Percentiles rank a stretch among this genome's conserved stretches.
Evolutionary conservation across 805 yeast species (phyloP).

Genomic region (Candida railenensis): DNA sequence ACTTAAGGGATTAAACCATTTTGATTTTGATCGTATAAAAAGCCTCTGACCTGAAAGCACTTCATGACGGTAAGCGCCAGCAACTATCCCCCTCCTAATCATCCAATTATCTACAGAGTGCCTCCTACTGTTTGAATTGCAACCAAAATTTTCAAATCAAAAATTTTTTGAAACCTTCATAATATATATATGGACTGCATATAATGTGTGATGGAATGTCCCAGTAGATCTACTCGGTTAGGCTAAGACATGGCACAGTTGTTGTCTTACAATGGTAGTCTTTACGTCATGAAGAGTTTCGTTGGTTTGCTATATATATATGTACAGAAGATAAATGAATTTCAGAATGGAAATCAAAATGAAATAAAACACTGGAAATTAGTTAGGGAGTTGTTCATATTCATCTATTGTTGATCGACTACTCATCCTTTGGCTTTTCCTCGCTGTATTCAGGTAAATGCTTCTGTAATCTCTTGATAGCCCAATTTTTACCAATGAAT

Average conservation of each 20-base stretch:
- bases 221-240: too few relatives aligned
- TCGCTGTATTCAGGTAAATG: conserved; percentile 34
- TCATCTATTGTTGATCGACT: not conserved
- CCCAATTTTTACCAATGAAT: conserved; percentile 83
- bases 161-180: not conserved
- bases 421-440: conserved; percentile 2
- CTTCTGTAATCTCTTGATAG: conserved; percentile 66
- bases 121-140: not conserved
- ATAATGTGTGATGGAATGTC: too few relatives aligned
- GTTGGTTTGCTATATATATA: too few relatives aligned
- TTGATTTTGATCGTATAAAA: conserved; percentile 2
- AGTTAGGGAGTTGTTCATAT: too few relatives aligned
- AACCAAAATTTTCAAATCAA: not conserved
- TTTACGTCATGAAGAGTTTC: too few relatives aligned
- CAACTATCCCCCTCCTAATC: not conserved
- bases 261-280: too few relatives aligned
- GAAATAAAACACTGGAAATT: too few relatives aligned
- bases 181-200: not conserved
- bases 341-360: too few relatives aligned
- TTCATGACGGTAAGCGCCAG: not conserved
- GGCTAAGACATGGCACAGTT: too few relatives aligned
- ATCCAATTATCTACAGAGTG: not conserved
- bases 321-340: too few relatives aligned
- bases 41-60: not conserved
- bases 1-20: conserved; percentile 19